Conservation (phyloP, 1,284 basidiomycete genomes). For the Trichosporon coremiiforme region DNA sequence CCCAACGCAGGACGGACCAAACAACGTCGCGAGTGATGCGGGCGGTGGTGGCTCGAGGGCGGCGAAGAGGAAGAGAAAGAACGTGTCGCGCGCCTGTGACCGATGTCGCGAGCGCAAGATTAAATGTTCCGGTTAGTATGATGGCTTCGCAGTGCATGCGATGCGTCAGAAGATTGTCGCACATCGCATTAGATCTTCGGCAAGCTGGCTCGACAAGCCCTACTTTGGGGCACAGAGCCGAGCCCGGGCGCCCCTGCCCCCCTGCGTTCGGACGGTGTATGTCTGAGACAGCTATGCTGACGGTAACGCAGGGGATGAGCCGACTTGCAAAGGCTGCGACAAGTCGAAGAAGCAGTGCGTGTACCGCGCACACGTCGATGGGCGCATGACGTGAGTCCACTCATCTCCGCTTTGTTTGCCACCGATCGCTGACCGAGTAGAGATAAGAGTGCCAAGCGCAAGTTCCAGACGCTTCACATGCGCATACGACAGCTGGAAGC, state of each 20-base stretch:
- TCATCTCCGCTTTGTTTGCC: background rate
- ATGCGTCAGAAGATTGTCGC: background rate
- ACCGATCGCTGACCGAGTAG: background rate
- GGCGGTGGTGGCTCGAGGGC: background rate
- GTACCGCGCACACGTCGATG: slow-evolving; percentile 17
- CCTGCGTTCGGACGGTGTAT: background rate
- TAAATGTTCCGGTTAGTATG: slow-evolving; percentile 21
- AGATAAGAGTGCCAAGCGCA: slow-evolving; percentile 11
- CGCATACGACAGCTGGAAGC: slow-evolving; percentile 8
- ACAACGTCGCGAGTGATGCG: background rate
- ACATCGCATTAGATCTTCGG: background rate
- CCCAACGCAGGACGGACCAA: background rate
- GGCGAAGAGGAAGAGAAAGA: slow-evolving; percentile 17
- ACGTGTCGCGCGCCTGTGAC: slow-evolving; percentile 21
- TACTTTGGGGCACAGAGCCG: background rate
- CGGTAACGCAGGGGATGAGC: slow-evolving; percentile 16
- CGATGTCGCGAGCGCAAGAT: slow-evolving; percentile 23
- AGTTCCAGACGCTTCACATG: slow-evolving; percentile 18
- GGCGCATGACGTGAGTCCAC: slow-evolving; percentile 18
- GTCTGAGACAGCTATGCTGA: background rate
- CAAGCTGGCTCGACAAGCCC: background rate
- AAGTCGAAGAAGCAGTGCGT: slow-evolving; percentile 15
- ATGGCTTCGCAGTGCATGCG: background rate
- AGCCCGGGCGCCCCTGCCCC: background rate
- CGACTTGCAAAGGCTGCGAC: slow-evolving; percentile 19